Evolutionary conservation across 139 green algal species (phyloP).

Genomic region (Coccomyxa sp.): DNA sequence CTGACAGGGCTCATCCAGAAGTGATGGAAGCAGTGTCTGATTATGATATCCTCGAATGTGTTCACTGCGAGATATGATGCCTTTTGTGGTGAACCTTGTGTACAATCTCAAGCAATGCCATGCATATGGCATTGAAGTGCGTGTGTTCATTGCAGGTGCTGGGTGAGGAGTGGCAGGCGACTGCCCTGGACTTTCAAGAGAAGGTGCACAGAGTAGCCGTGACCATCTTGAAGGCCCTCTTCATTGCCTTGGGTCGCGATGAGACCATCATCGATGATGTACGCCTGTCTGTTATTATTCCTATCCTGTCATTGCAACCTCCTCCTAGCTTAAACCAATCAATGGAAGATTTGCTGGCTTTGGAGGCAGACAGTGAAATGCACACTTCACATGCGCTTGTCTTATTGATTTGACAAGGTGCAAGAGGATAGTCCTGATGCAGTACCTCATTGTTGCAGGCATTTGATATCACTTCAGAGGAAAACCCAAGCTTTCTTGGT

Average conservation of each 20-base stretch:
- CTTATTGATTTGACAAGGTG: neutral
- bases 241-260: constrained; percentile 13
- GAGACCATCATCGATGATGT: constrained; percentile 15
- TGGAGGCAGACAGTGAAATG: too few species aligned
- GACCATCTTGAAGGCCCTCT: constrained; percentile 17
- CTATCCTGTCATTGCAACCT: too few species aligned
- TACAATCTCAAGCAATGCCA: too few species aligned
- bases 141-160: constrained; percentile 13
- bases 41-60: too few species aligned
- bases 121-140: too few species aligned
- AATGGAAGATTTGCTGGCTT: too few species aligned
- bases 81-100: too few species aligned
- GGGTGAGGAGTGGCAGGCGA: constrained; percentile 7
- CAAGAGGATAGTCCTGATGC: neutral
- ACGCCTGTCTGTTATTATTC: neutral
- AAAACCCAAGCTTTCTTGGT: constrained; percentile 17
- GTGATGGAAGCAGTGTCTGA: too few species aligned
- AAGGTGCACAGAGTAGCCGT: constrained; percentile 19
- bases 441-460: constrained; percentile 1
- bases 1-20: too few species aligned
- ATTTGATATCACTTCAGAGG: constrained; percentile 17
- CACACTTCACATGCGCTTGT: too few species aligned
- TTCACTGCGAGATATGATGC: too few species aligned
- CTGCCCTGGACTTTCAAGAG: constrained; percentile 15
- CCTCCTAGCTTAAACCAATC: too few species aligned